Evolutionary conservation across 495 filamentous ascomycete species (phyloP), one percentile per base, ranked within the genome.

Genomic region (Lepraria neglecta): DNA sequence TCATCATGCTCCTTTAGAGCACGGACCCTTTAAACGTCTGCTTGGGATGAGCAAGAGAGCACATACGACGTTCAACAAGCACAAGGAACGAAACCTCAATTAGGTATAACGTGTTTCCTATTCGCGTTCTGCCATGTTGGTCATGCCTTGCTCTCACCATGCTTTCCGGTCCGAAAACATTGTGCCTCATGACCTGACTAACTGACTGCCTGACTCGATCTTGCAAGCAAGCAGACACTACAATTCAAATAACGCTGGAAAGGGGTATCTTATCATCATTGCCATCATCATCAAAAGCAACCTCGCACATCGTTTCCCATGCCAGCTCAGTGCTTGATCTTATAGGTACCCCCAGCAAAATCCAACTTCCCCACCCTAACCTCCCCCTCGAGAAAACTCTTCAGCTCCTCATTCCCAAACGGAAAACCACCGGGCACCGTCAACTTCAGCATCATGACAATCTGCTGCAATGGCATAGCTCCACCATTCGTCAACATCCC

Each of bases 401-500:
- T 80, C 68, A 97, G 70, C 71, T 86, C 84, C 66, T 77, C 75
- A 69, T 92, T 95, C 67, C 79, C 82, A 67, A 92, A 96, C 15
- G 89, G 84, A 68, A 96, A 97, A 7, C 90, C 89, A 15, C 89
- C 91, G 1, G 87, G 82, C 33, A 97, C 85, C 31, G 90, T 79
- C 78, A 98, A 87, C 71, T 87, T 88, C 78, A 98, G 76, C 89
- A 97, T 96, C 87, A 92, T 92, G 5, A 84, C 78, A 61, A 98
- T 92, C 73, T 89, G 84, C 68, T 81, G 80, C 63, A 90, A 69
- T 51, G 87, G 83, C 87, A 95, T 95, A 33, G 85, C 75, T 6
- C 87, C 89, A 61, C 87, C 81, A 71, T 97, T 97, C 61, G 89
- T 97, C 74, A 99, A 75, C 92, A 99, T 97, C 50, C 88, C 90